Evolutionary conservation across 306 rosid genomes (phyloP).

Genomic region (Luffa acutangula): DNA sequence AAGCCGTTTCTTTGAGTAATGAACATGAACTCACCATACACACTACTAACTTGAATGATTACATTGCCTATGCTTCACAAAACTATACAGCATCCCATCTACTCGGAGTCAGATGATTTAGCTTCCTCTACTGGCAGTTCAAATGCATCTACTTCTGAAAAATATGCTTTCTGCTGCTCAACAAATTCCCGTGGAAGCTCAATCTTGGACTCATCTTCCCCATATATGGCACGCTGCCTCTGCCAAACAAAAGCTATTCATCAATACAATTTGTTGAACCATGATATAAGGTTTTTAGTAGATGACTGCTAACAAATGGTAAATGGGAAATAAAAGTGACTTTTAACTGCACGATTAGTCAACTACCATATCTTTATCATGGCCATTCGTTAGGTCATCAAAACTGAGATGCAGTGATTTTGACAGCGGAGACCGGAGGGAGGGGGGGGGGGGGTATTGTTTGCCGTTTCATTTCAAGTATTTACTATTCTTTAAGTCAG

Average conservation of each 20-base stretch:
- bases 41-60: constrained; percentile 6
- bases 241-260: constrained; percentile 19
- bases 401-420: not conserved
- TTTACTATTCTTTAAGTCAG: not conserved
- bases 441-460: not conserved
- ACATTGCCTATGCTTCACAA: constrained; percentile 1
- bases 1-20: not conserved
- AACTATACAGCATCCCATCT: not conserved
- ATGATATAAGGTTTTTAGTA: not conserved
- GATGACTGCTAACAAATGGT: not conserved
- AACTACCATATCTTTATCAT: not conserved
- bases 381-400: not conserved
- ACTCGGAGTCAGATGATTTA: constrained; percentile 40
- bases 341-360: not conserved
- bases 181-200: constrained; percentile 41
- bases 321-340: not conserved
- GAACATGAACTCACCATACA: constrained; percentile 16
- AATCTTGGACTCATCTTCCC: constrained; percentile 12
- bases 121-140: constrained; percentile 60
- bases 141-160: constrained; percentile 61
- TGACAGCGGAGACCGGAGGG: not conserved
- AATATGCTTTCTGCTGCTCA: constrained; percentile 54
- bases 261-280: not conserved
- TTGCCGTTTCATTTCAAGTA: not conserved
- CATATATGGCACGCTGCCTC: constrained; percentile 26